Evolutionary conservation across 1,284 basidiomycete genomes (phyloP).

Genomic region (Grifola frondosa): DNA sequence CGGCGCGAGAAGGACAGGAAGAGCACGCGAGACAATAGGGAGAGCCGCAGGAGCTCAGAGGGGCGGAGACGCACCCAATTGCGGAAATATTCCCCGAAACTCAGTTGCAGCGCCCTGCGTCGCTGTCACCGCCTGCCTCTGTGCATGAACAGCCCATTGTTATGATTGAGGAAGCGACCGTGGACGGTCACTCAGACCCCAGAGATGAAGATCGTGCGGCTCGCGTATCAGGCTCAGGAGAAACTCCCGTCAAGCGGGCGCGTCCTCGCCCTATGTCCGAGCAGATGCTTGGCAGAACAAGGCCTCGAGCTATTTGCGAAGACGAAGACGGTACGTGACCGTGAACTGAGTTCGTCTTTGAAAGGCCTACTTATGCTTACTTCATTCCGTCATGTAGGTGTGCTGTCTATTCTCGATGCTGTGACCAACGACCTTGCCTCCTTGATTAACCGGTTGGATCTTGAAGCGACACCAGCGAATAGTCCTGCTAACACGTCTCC

Average conservation of each 20-base stretch:
- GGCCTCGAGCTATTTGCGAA: conserved; percentile 54
- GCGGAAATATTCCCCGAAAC: conserved; percentile 35
- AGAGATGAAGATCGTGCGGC: conserved; percentile 28
- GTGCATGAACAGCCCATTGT: conserved; percentile 37
- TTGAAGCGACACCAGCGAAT: conserved; percentile 65
- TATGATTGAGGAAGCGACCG: conserved; percentile 50
- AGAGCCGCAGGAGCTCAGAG: conserved; percentile 29
- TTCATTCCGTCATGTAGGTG: conserved; percentile 41
- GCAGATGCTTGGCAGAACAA: conserved; percentile 49
- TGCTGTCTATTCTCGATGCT: conserved; percentile 68
- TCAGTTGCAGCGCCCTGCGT: conserved; percentile 12
- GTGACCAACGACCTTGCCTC: conserved; percentile 76
- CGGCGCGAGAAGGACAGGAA: conserved; percentile 21
- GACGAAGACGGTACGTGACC: conserved; percentile 49
- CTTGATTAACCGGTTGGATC: conserved; percentile 70
- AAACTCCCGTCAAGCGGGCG: conserved; percentile 52
- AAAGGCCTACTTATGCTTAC: neutral
- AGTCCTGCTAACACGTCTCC: conserved; percentile 54
- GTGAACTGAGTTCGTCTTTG: conserved; percentile 2
- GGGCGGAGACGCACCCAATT: conserved; percentile 29
- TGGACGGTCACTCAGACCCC: conserved; percentile 43
- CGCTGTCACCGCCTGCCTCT: conserved; percentile 17
- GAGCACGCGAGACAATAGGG: conserved; percentile 18
- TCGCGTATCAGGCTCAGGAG: conserved; percentile 14
- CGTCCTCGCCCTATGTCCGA: conserved; percentile 64